These are phyloP conservation scores for Aspergillus floridensis DNA, from an alignment of 2,329 filamentous ascomycete species.

Conservation along the genomic window DNA sequence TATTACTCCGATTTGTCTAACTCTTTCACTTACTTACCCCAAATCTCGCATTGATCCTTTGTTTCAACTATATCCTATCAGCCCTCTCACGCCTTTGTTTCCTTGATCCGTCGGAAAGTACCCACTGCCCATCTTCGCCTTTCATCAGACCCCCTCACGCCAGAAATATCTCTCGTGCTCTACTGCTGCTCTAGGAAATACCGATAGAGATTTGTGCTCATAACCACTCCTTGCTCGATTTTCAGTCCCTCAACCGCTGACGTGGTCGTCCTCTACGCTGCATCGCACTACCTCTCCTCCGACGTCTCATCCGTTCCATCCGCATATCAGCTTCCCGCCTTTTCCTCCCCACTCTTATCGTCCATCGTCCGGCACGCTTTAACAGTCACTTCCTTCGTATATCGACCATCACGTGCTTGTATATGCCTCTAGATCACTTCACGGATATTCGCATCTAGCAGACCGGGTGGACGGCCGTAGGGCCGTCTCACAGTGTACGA, in stretches of 20 bases:
- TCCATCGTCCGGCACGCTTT: not conserved
- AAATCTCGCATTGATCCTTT: conserved; percentile 4
- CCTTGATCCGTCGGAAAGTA: not conserved
- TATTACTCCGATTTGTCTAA: not conserved
- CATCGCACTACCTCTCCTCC: not conserved
- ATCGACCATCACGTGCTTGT: conserved; percentile 1
- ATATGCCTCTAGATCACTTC: conserved; percentile 13
- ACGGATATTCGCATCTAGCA: conserved; percentile 20
- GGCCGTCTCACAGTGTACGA: conserved; percentile 35
- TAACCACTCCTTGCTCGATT: not conserved
- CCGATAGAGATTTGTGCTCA: not conserved
- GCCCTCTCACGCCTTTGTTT: not conserved
- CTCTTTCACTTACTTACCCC: conserved; percentile 1
- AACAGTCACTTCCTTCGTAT: not conserved
- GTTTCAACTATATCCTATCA: not conserved
- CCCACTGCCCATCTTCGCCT: not conserved
- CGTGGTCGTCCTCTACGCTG: not conserved
- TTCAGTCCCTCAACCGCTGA: not conserved
- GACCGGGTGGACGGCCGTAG: conserved; percentile 35
- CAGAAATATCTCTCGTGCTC: not conserved
- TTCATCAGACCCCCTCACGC: not conserved
- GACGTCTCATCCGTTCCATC: not conserved
- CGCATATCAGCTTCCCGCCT: not conserved
- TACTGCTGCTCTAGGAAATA: not conserved
- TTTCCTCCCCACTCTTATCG: not conserved